Conservation (phyloP, 345 rosid genomes). For the Acer yangbiense region DNA sequence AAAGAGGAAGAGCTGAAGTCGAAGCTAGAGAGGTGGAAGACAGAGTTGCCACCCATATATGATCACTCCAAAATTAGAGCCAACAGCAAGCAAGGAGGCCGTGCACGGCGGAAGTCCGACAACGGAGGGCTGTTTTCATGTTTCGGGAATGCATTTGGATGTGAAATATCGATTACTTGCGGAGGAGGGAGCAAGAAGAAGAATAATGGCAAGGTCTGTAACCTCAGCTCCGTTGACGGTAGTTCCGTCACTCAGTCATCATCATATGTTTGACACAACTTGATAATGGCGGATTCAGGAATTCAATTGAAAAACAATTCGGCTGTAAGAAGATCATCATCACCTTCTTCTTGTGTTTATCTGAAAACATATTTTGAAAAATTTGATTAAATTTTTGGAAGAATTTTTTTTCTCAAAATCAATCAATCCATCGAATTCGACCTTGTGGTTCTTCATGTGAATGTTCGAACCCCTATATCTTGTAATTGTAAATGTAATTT, state of each 20-base stretch:
- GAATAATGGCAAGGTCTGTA: conserved; percentile 37
- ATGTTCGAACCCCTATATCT: too few relatives aligned
- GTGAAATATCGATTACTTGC: conserved; percentile 82
- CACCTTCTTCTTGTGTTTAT: too few relatives aligned
- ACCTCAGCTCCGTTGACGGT: conserved; percentile 54
- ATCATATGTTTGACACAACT: background rate
- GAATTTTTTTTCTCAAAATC: background rate
- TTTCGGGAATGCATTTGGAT: conserved; percentile 74
- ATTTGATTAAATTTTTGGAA: background rate
- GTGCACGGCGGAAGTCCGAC: conserved; percentile 21
- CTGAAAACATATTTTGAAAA: background rate
- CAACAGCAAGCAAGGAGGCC: conserved; percentile 18
- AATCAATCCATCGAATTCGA: too few relatives aligned
- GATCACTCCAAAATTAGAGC: conserved; percentile 28
- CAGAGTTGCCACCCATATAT: conserved; percentile 45
- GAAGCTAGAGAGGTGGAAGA: conserved; percentile 74
- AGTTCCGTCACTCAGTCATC: conserved; percentile 26
- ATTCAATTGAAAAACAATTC: background rate
- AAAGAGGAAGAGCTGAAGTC: conserved; percentile 51
- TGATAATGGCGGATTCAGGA: background rate
- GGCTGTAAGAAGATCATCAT: background rate
- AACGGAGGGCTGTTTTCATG: conserved; percentile 64
- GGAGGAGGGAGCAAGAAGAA: conserved; percentile 50
- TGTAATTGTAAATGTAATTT: too few relatives aligned
- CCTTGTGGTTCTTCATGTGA: too few relatives aligned